These are phyloP conservation scores for Backusella parvicylindrica DNA, from an alignment of 192 early-diverging fungal species.

Conservation along the genomic window DNA sequence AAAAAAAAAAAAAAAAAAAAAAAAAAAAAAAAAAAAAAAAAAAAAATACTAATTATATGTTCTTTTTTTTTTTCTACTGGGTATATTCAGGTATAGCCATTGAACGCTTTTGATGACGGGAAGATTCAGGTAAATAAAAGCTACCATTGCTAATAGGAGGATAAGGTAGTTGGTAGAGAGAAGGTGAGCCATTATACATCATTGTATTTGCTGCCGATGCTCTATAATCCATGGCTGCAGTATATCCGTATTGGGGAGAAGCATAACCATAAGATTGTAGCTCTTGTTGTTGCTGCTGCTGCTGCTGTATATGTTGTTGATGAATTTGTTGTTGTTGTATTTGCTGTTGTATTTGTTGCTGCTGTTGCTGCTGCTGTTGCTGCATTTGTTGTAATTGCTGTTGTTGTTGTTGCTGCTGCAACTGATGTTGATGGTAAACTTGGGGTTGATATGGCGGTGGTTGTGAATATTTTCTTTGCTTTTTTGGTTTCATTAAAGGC, in stretches of 20 bases:
- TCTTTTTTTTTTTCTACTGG: background rate
- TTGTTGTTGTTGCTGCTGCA: background rate
- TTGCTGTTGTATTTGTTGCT: background rate
- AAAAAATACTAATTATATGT: background rate
- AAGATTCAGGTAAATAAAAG: background rate
- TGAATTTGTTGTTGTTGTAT: background rate
- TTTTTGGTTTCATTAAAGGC: conserved; percentile 5
- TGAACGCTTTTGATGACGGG: background rate
- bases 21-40: background rate
- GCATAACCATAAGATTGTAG: background rate
- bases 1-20: background rate
- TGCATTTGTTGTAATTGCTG: background rate
- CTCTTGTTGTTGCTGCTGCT: background rate
- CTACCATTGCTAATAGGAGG: background rate
- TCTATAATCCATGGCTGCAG: background rate
- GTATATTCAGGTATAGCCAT: conserved; percentile 1
- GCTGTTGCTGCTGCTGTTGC: background rate
- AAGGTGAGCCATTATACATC: background rate
- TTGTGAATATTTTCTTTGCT: background rate
- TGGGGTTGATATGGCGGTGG: background rate
- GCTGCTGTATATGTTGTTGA: background rate
- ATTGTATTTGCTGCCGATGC: background rate
- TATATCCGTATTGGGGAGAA: background rate
- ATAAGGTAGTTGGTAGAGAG: background rate
- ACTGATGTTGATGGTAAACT: background rate